phyloP scores from a whole-genome alignment of 2,329 filamentous ascomycete genomes.

The Periconia digitata region DNA sequence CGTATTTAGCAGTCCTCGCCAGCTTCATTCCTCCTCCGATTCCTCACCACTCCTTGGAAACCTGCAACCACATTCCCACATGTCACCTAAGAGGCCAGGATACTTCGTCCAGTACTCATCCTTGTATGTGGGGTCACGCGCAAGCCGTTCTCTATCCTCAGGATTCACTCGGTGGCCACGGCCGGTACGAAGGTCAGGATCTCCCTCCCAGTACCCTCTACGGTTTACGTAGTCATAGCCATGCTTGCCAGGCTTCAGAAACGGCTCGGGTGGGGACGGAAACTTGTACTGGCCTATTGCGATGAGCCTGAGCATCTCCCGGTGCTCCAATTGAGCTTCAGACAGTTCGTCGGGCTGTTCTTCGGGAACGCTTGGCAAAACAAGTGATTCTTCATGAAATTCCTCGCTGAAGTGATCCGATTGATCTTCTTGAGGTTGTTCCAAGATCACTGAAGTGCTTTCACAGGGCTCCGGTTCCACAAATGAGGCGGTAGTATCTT shows the following conservation, averaged over 20 bases:
- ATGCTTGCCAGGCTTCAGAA: slow-evolving; percentile 24
- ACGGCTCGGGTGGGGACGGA: slow-evolving; percentile 4
- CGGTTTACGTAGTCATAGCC: slow-evolving; percentile 17
- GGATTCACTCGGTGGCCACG: slow-evolving; percentile 23
- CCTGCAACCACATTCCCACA: slow-evolving; percentile 31
- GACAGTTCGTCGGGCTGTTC: too few species aligned
- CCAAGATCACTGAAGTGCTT: too few species aligned
- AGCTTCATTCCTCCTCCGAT: background rate
- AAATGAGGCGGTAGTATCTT: too few species aligned
- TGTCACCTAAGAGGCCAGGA: slow-evolving; percentile 11
- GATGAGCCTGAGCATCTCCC: background rate
- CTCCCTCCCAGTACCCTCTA: slow-evolving; percentile 12
- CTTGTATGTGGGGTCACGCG: background rate
- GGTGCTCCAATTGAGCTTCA: too few species aligned
- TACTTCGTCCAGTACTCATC: slow-evolving; percentile 22
- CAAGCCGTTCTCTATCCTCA: slow-evolving; percentile 10
- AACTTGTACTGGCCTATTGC: background rate
- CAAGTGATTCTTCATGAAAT: too few species aligned
- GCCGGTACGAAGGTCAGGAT: slow-evolving; percentile 19
- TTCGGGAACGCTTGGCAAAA: too few species aligned
- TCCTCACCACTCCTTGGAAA: background rate
- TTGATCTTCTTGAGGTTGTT: too few species aligned
- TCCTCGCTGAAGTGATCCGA: too few species aligned
- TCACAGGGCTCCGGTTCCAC: too few species aligned
- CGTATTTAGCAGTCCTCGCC: too few species aligned